Evolutionary conservation across 1,139 yeast species (phyloP), one percentile per base, ranked within the genome.

Genomic region (Ashbya aceris): DNA sequence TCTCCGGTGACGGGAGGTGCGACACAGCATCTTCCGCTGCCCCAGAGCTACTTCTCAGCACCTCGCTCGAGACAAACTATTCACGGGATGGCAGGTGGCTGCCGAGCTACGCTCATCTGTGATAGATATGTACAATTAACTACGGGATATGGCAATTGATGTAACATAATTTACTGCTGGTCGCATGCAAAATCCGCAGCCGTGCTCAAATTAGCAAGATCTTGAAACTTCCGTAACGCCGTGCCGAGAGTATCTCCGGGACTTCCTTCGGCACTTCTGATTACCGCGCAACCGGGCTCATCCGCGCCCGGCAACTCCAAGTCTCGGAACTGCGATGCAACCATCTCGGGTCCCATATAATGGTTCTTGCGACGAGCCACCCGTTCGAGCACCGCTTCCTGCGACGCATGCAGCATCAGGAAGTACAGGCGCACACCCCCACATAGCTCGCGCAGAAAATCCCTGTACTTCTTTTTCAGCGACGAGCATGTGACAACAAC

Each of bases 281-380:
- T 12, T 12, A 12, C 4, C 26, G 30, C 45, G 28, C 46, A 56
- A 28, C 57, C 48, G 3, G 53, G 65, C 30, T 63, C 68, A 1
- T 58, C 66, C 1, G 60, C 70, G 8, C 53, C 39, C 1, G 96
- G 96, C 4, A 83, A 65, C 58, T 87, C 82, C 76, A 85, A 73
- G 45, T 78, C 77, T 8, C 70, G 76, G 49, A 79, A 79, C 58
- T 87, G 97, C 17, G 89, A 79, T 46, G 73, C 70, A 36, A 87
- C 77, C 96, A 87, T 85, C 44, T 76, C 74, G 3, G 81, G 70
- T 54, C 86, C 86, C 96, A 91, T 89, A 61, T 72, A 91, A 57
- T 91, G 98, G 40, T 77, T 78, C 51, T 73, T 62, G 49, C 98
- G 70, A 12, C 65, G 61, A 11, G 64, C 65, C 40, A 86, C 83